Conservation (phyloP, 1,139 yeast species). For the Sugiyamaella xylanicola region DNA sequence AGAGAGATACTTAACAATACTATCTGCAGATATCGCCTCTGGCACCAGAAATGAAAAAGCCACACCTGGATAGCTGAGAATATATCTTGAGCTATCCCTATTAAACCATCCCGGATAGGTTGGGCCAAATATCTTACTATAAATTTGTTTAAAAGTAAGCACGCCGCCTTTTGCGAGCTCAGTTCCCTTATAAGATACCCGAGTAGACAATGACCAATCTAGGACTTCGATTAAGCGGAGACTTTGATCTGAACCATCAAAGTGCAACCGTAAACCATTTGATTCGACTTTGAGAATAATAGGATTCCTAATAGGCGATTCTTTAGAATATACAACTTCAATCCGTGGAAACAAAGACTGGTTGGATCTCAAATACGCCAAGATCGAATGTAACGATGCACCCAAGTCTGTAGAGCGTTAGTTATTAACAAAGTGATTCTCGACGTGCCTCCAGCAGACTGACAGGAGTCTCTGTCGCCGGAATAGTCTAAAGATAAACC, state of each 20-base stretch:
- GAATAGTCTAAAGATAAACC: too few species aligned
- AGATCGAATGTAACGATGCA: constrained; percentile 31
- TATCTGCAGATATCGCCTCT: constrained; percentile 18
- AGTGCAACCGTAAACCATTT: constrained; percentile 37
- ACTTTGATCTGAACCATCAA: constrained; percentile 35
- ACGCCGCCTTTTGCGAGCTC: constrained; percentile 33
- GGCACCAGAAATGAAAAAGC: constrained; percentile 36
- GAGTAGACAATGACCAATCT: constrained; percentile 32
- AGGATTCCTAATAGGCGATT: constrained; percentile 29
- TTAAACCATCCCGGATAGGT: constrained; percentile 38
- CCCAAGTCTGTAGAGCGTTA: constrained; percentile 30
- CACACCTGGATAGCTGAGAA: constrained; percentile 41
- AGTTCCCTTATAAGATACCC: constrained; percentile 34
- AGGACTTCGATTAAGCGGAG: constrained; percentile 36
- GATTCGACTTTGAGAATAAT: constrained; percentile 32
- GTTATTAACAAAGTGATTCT: too few species aligned
- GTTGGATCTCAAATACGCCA: constrained; percentile 30
- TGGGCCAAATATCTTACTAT: constrained; percentile 41
- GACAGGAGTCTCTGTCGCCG: too few species aligned
- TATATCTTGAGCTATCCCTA: constrained; percentile 26
- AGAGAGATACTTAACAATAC: constrained; percentile 26
- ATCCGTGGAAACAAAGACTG: constrained; percentile 35
- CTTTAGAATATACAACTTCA: constrained; percentile 31
- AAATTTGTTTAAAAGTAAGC: constrained; percentile 35
- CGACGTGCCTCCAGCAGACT: too few species aligned